Conservation (phyloP, 169 alveolate genomes). For the Eimeria acervulina region DNA sequence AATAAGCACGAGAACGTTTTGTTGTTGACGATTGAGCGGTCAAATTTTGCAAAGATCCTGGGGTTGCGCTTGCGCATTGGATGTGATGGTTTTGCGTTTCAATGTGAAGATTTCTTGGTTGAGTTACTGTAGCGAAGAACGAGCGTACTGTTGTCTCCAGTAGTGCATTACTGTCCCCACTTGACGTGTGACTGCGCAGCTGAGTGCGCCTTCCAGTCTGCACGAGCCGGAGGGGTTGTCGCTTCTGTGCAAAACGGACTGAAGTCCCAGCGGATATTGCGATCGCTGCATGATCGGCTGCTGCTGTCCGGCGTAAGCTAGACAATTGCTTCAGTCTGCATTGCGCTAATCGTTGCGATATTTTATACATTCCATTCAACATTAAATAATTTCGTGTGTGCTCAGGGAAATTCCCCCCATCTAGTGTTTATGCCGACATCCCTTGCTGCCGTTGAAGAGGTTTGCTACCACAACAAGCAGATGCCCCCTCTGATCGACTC, state of each 20-base stretch:
- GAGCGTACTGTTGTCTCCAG: background rate
- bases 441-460: constrained; percentile 78
- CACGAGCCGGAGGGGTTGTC: constrained; percentile 64
- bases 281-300: constrained; percentile 73
- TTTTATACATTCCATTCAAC: background rate
- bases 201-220: constrained; percentile 35
- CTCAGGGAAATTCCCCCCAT: constrained; percentile 52
- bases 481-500: background rate
- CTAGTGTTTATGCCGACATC: constrained; percentile 82
- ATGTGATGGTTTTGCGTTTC: background rate
- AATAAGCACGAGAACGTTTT: background rate
- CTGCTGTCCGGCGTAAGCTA: constrained; percentile 42
- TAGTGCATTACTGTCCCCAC: background rate
- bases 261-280: constrained; percentile 67
- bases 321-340: background rate
- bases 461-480: background rate
- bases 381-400: background rate
- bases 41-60: background rate
- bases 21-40: no score
- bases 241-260: constrained; percentile 82
- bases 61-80: background rate
- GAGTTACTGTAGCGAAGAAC: background rate
- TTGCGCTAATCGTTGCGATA: background rate
- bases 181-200: constrained; percentile 62
- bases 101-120: background rate